A percentile compares a stretch with the other conserved stretches of the same genome.
Conservation (phyloP, 1,284 basidiomycete species). For the Cryptococcus jaspeensis region DNA sequence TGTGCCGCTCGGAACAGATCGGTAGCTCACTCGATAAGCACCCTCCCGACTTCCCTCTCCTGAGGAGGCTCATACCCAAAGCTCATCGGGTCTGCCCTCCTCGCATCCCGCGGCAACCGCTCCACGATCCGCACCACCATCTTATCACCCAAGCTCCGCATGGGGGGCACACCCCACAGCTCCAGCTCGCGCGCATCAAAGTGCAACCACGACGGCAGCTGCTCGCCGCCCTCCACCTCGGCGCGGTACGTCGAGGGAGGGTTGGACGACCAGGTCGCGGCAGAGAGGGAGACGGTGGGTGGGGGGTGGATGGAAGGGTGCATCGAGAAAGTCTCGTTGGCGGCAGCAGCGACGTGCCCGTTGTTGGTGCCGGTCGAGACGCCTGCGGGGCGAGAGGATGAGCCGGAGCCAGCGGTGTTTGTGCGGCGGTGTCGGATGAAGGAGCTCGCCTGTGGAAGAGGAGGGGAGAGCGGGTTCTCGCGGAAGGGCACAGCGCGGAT, state of each 20-base stretch:
- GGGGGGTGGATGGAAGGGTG: conserved; percentile 47
- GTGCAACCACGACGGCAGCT: conserved; percentile 45
- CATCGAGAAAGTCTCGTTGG: conserved; percentile 49
- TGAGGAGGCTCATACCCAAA: conserved; percentile 40
- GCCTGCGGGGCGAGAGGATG: conserved; percentile 10
- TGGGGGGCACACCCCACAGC: conserved; percentile 46
- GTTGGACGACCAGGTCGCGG: conserved; percentile 45
- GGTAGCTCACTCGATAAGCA: conserved; percentile 44
- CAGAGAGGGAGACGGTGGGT: conserved; percentile 44
- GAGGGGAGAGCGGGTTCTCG: conserved; percentile 40
- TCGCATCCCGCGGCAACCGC: conserved; percentile 37
- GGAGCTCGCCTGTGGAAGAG: conserved; percentile 42
- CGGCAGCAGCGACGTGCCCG: conserved; percentile 37
- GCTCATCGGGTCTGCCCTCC: conserved; percentile 39
- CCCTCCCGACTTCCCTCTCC: conserved; percentile 42
- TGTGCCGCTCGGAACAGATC: background rate
- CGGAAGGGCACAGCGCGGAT: conserved; percentile 34
- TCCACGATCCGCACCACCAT: conserved; percentile 40
- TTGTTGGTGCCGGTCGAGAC: conserved; percentile 18
- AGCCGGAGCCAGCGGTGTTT: conserved; percentile 12
- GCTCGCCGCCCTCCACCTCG: conserved; percentile 33
- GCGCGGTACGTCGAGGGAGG: conserved; percentile 47
- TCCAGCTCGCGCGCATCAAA: conserved; percentile 48
- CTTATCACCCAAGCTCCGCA: conserved; percentile 29
- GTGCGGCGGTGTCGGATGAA: conserved; percentile 31